Percentiles rank a stretch among this genome's conserved stretches.
phyloP scores from a whole-genome alignment of 805 yeast species.

The Debaryomyces prosopidis region DNA sequence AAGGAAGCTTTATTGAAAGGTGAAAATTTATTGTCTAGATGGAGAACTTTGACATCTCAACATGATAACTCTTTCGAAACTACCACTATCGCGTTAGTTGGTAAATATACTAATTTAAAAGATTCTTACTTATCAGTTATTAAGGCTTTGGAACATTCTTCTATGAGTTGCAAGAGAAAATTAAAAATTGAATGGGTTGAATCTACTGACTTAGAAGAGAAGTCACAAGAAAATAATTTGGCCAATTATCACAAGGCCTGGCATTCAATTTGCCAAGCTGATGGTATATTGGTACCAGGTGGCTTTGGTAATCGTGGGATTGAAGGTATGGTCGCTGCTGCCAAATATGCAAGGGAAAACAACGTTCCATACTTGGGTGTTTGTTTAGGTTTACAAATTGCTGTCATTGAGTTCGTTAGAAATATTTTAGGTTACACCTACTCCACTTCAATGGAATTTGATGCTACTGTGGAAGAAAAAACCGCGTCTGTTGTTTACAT shows the following conservation, averaged over 20 bases:
- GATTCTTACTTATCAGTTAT: constrained; percentile 95
- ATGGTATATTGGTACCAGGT: constrained; percentile 97
- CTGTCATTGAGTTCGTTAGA: constrained; percentile 91
- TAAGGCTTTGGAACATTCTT: constrained; percentile 92
- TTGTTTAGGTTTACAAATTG: constrained; percentile 95
- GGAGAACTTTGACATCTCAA: constrained; percentile 77
- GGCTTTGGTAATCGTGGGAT: constrained; percentile 97
- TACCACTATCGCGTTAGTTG: constrained; percentile 94
- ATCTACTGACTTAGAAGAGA: constrained; percentile 83
- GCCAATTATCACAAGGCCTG: constrained; percentile 90
- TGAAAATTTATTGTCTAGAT: constrained; percentile 62
- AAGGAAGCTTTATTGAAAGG: constrained; percentile 64
- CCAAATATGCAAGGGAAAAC: constrained; percentile 97
- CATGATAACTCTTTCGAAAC: constrained; percentile 83
- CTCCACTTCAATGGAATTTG: constrained; percentile 84
- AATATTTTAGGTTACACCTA: constrained; percentile 66
- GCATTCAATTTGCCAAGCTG: constrained; percentile 90
- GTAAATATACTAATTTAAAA: constrained; percentile 93
- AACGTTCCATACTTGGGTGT: constrained; percentile 93
- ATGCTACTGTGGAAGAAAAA: constrained; percentile 57
- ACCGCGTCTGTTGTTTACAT: constrained; percentile 85
- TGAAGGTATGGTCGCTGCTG: constrained; percentile 97
- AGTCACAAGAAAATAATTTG: constrained; percentile 61
- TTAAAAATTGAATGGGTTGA: constrained; percentile 95
- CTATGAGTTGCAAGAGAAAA: constrained; percentile 84